A percentile compares a stretch with the other conserved stretches of the same genome.
These are phyloP conservation scores for Dittrichia graveolens DNA, from an alignment of 129 eudicot genomes.

Conservation along the genomic window DNA sequence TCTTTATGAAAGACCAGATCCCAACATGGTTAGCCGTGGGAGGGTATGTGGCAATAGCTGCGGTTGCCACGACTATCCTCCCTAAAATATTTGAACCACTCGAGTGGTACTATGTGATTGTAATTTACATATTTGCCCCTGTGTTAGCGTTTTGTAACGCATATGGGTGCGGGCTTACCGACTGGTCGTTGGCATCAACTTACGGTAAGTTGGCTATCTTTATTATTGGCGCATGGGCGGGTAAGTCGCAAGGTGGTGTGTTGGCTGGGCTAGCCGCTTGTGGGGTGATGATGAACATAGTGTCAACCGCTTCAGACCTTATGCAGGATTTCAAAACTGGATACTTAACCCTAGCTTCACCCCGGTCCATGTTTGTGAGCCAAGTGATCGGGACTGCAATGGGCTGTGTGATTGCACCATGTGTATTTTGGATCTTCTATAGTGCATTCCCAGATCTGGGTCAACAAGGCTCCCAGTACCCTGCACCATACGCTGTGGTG, in stretches of 20 bases:
- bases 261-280: slow-evolving; percentile 80
- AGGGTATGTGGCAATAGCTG: slow-evolving; percentile 57
- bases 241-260: slow-evolving; percentile 60
- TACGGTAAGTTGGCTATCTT: slow-evolving; percentile 71
- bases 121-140: slow-evolving; percentile 57
- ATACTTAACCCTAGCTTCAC: slow-evolving; percentile 73
- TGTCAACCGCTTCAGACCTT: slow-evolving; percentile 64
- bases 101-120: slow-evolving; percentile 62
- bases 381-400: slow-evolving; percentile 72
- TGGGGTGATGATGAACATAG: slow-evolving; percentile 82
- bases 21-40: slow-evolving; percentile 46
- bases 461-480: slow-evolving; percentile 47
- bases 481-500: slow-evolving; percentile 63
- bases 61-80: slow-evolving; percentile 34
- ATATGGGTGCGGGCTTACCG: slow-evolving; percentile 79
- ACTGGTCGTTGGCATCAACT: slow-evolving; percentile 76
- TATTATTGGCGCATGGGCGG: slow-evolving; percentile 64
- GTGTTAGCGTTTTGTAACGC: slow-evolving; percentile 71
- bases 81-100: slow-evolving; percentile 58
- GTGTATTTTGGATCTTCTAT: slow-evolving; percentile 75
- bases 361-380: slow-evolving; percentile 72
- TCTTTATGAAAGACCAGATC: slow-evolving; percentile 63
- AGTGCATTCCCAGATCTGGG: slow-evolving; percentile 54
- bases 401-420: slow-evolving; percentile 68
- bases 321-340: slow-evolving; percentile 76